These are phyloP conservation scores for Syzygium grande DNA, from an alignment of 345 rosid genomes.

Conservation along the genomic window DNA sequence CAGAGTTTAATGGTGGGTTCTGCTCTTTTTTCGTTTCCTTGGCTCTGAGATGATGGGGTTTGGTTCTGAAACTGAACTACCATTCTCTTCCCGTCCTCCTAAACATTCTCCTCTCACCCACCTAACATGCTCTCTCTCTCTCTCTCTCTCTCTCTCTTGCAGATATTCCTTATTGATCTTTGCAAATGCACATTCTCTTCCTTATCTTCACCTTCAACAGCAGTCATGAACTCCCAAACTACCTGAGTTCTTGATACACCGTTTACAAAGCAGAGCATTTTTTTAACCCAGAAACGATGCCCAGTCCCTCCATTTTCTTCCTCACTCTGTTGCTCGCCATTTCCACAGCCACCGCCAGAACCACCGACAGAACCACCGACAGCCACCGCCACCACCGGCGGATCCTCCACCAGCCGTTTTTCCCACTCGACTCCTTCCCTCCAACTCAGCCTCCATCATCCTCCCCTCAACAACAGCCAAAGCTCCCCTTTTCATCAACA, in stretches of 20 bases:
- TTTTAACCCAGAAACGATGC: not conserved
- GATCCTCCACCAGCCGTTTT: slow-evolving; percentile 73
- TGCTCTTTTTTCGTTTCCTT: not conserved
- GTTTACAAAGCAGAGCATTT: not conserved
- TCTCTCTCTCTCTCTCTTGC: not conserved
- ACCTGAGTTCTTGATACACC: not conserved
- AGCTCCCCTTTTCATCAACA: slow-evolving; percentile 31
- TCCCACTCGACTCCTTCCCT: slow-evolving; percentile 20
- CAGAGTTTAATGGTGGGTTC: not conserved
- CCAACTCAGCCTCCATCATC: slow-evolving; percentile 33
- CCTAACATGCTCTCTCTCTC: not conserved
- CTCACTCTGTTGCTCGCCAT: slow-evolving; percentile 12
- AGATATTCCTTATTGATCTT: not conserved
- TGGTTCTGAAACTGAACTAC: not conserved
- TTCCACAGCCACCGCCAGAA: not conserved
- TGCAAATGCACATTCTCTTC: not conserved
- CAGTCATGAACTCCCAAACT: not conserved
- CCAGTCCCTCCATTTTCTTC: not conserved
- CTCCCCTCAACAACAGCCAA: slow-evolving; percentile 35
- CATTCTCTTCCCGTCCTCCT: slow-evolving; percentile 1
- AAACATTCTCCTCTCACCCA: not conserved
- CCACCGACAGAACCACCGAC: not conserved
- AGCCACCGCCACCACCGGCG: slow-evolving; percentile 20
- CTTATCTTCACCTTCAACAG: not conserved
- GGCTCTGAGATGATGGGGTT: not conserved